Evolutionary conservation across 1,139 yeast species (phyloP).

Genomic region (Blastobotrys proliferans): DNA sequence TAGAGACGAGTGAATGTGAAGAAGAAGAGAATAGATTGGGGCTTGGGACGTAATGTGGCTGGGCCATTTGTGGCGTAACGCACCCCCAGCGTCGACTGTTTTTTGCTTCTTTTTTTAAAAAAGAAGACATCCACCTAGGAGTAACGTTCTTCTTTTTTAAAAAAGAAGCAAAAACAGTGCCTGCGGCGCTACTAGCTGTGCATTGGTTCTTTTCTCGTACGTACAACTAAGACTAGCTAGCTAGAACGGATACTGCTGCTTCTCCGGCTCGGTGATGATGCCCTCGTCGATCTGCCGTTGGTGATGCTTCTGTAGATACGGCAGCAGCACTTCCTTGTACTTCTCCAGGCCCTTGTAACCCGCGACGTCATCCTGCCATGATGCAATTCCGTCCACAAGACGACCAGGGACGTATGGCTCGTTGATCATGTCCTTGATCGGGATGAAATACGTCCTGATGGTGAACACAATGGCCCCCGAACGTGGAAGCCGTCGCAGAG

Average conservation of each 20-base stretch:
- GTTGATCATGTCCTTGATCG: conserved; percentile 35
- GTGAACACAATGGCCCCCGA: conserved; percentile 55
- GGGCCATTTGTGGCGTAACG: too few species aligned
- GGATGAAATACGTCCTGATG: conserved; percentile 61
- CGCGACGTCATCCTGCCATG: conserved; percentile 14
- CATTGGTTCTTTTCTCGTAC: background rate
- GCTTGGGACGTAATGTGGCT: too few species aligned
- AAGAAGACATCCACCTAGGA: too few species aligned
- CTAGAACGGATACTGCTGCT: conserved; percentile 12
- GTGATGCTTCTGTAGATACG: conserved; percentile 11
- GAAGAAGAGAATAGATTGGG: too few species aligned
- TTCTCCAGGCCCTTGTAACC: conserved; percentile 14
- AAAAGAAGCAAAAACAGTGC: too few species aligned
- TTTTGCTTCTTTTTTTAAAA: too few species aligned
- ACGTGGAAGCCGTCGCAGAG: conserved; percentile 54
- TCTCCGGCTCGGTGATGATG: conserved; percentile 8
- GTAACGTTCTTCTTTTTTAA: too few species aligned
- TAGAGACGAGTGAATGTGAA: too few species aligned
- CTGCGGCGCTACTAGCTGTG: too few species aligned
- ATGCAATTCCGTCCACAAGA: conserved; percentile 9
- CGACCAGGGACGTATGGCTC: conserved; percentile 14
- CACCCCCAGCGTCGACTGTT: too few species aligned
- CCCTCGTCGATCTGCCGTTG: conserved; percentile 12
- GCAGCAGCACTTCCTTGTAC: conserved; percentile 11
- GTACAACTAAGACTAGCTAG: background rate